A percentile compares a stretch with the other conserved stretches of the same genome.
phyloP scores from a whole-genome alignment of 495 filamentous ascomycete genomes.

The Penicillium malachiteum region DNA sequence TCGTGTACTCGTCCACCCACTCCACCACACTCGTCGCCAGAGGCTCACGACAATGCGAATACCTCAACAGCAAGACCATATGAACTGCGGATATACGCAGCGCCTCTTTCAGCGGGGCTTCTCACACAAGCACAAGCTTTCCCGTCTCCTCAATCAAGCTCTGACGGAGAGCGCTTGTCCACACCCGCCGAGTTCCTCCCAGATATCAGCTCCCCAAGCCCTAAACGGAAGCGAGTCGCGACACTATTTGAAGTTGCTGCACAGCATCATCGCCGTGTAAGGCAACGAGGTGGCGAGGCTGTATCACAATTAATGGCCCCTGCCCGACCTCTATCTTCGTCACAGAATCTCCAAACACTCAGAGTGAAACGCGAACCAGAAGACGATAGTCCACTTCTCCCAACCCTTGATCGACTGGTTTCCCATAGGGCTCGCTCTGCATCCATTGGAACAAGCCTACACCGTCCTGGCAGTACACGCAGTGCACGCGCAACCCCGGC shows the following conservation, averaged over 20 bases:
- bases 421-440: conserved; percentile 38
- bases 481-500: conserved; percentile 12
- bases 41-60: conserved; percentile 16
- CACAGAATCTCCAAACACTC: conserved; percentile 35
- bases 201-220: conserved; percentile 41
- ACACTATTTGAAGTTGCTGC: conserved; percentile 61
- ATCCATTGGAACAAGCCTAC: conserved; percentile 37
- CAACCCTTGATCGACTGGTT: conserved; percentile 32
- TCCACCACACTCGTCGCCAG: conserved; percentile 47
- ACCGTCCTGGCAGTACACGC: conserved; percentile 22
- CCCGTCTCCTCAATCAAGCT: conserved; percentile 32
- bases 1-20: conserved; percentile 41
- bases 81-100: conserved; percentile 43
- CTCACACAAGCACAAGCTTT: conserved; percentile 36
- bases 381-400: conserved; percentile 30
- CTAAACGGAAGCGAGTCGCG: conserved; percentile 56
- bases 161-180: conserved; percentile 17
- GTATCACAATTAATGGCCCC: conserved; percentile 57
- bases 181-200: conserved; percentile 41
- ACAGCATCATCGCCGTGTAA: conserved; percentile 53
- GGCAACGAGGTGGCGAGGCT: conserved; percentile 54
- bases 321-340: conserved; percentile 31
- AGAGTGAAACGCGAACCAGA: conserved; percentile 43
- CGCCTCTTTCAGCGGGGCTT: conserved; percentile 35
- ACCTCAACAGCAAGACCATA: conserved; percentile 16